Conservation (phyloP, 164 flowering plant genomes). For the Berberis thunbergii region DNA sequence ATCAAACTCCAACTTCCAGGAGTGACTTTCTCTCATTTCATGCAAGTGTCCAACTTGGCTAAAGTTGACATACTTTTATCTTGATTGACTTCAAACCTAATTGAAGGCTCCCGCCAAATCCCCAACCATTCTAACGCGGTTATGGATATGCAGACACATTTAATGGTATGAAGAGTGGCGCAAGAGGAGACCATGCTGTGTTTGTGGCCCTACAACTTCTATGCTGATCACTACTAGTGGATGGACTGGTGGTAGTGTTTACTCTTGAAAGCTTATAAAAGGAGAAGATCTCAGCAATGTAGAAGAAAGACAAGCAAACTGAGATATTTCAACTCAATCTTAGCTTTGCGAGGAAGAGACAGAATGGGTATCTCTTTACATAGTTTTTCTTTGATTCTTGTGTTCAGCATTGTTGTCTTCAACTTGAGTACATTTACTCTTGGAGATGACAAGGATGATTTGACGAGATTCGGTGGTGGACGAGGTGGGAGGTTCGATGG, state of each 20-base stretch:
- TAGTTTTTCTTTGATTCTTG: conserved; percentile 8
- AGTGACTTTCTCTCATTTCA: background rate
- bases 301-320: background rate
- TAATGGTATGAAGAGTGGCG: conserved; percentile 2
- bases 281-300: conserved; percentile 2
- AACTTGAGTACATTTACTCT: conserved; percentile 14
- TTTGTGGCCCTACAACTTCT: background rate
- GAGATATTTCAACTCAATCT: background rate
- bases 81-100: background rate
- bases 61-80: background rate
- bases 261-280: conserved; percentile 9
- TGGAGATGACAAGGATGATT: conserved; percentile 12
- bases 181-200: background rate
- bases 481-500: conserved; percentile 14
- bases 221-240: too few species aligned
- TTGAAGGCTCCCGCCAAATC: conserved; percentile 8
- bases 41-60: background rate
- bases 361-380: conserved; percentile 11
- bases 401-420: conserved; percentile 11
- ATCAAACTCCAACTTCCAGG: too few species aligned
- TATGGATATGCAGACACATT: conserved; percentile 3
- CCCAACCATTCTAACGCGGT: conserved; percentile 15
- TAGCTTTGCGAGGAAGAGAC: background rate
- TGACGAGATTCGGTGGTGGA: conserved; percentile 9
- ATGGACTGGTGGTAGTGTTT: too few species aligned